Percentiles rank a stretch among this genome's conserved stretches.
Conservation (phyloP, 202 grass and related monocot species). For the Setaria viridis region DNA sequence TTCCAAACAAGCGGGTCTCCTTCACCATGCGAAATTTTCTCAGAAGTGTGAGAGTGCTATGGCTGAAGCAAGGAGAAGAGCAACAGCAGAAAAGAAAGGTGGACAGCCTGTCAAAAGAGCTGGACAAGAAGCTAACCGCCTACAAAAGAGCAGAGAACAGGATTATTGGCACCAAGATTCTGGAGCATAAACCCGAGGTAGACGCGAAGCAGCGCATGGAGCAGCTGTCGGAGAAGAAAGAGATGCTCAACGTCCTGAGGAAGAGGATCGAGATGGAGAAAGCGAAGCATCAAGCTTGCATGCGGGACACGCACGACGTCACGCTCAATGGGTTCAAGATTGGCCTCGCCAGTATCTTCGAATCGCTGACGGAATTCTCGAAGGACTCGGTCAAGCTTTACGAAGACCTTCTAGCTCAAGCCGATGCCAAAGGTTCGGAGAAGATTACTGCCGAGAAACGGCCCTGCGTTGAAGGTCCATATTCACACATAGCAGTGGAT, state of each 20-base stretch:
- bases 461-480: conserved; percentile 39
- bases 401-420: conserved; percentile 56
- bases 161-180: conserved; percentile 84
- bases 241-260: conserved; percentile 62
- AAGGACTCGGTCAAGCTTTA: conserved; percentile 74
- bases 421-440: conserved; percentile 43
- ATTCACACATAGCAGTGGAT: conserved; percentile 40
- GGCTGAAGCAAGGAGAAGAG: conserved; percentile 91
- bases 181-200: conserved; percentile 66
- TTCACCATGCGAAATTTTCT: conserved; percentile 80
- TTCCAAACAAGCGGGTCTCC: conserved; percentile 60
- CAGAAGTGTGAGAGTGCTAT: conserved; percentile 81
- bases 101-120: conserved; percentile 75
- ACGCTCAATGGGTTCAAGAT: conserved; percentile 98
- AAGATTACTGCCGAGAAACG: conserved; percentile 47
- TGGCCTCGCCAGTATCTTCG: conserved; percentile 77
- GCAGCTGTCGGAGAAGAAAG: conserved; percentile 74
- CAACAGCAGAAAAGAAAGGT: conserved; percentile 92
- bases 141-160: conserved; percentile 89
- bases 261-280: conserved; percentile 81
- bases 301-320: conserved; percentile 81
- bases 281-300: conserved; percentile 68
- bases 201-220: conserved; percentile 71
- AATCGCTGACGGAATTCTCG: conserved; percentile 79
- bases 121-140: conserved; percentile 71